Percentiles rank a stretch among this genome's conserved stretches.
Conservation (phyloP, 2,329 filamentous ascomycete species). For the Chrysosphaeria jannelii region DNA sequence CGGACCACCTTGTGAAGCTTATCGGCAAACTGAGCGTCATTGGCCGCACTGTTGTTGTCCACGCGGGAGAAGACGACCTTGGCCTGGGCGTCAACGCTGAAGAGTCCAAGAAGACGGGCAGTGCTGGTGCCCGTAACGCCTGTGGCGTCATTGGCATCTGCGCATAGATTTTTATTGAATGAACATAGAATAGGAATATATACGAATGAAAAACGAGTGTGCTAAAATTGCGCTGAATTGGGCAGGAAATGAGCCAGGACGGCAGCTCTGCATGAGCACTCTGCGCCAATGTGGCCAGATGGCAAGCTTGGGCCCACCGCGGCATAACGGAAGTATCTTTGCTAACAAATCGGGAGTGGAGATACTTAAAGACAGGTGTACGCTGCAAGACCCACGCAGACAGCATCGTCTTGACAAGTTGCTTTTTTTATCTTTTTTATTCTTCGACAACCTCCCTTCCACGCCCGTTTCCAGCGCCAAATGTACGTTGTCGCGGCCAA, state of each 20-base stretch:
- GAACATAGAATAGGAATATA: too few relatives aligned
- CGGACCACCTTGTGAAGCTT: constrained; percentile 71
- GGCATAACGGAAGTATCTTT: not conserved
- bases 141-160: constrained; percentile 91
- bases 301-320: too few relatives aligned
- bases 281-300: too few relatives aligned
- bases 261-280: too few relatives aligned
- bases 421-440: not conserved
- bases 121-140: constrained; percentile 74
- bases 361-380: too few relatives aligned
- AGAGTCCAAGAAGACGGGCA: constrained; percentile 96
- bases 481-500: too few relatives aligned
- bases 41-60: constrained; percentile 82
- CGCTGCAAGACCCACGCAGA: not conserved
- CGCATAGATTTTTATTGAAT: constrained; percentile 22
- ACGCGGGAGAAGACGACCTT: constrained; percentile 87
- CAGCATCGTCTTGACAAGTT: not conserved
- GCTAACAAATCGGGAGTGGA: not conserved
- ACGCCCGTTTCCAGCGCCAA: constrained; percentile 7
- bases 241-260: too few relatives aligned
- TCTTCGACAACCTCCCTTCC: not conserved
- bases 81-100: constrained; percentile 74
- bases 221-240: too few relatives aligned
- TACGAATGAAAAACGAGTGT: too few relatives aligned
- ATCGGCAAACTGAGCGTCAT: constrained; percentile 88